Percentiles rank a stretch among this genome's conserved stretches.
Evolutionary conservation across 2,329 filamentous ascomycete genomes (phyloP).

Genomic region (Penicillium verrucosum): DNA sequence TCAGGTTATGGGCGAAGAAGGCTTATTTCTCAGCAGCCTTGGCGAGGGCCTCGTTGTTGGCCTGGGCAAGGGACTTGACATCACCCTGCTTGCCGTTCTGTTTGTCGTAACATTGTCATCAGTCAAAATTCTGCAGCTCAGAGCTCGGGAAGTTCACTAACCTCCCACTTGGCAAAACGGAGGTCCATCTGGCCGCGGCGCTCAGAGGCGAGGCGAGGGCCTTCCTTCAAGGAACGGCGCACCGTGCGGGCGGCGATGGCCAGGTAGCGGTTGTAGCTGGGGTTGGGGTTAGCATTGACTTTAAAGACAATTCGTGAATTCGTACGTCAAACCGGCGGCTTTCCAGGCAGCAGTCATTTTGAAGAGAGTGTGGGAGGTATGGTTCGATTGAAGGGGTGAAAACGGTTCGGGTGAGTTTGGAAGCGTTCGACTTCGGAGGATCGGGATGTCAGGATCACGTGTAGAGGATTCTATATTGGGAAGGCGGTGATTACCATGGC

Average conservation of each 20-base stretch:
- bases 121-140: constrained; percentile 24
- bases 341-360: constrained; percentile 99
- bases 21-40: constrained; percentile 44
- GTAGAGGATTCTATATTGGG: neutral
- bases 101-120: constrained; percentile 23
- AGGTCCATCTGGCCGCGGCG: constrained; percentile 86
- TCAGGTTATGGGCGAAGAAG: constrained; percentile 12
- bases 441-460: constrained; percentile 23
- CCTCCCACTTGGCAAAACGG: constrained; percentile 92
- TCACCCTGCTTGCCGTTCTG: constrained; percentile 98
- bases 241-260: constrained; percentile 90
- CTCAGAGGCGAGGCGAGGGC: constrained; percentile 82
- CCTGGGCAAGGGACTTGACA: constrained; percentile 63
- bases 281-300: constrained; percentile 28
- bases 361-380: constrained; percentile 36
- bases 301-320: constrained; percentile 24
- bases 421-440: constrained; percentile 34
- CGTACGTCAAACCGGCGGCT: constrained; percentile 93
- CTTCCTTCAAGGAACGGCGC: constrained; percentile 95
- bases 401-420: constrained; percentile 32
- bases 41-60: constrained; percentile 51
- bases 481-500: neutral
- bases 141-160: constrained; percentile 44
- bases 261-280: constrained; percentile 99
- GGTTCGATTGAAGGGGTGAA: constrained; percentile 30